phyloP scores from a whole-genome alignment of 83 land plant species.

The Picea abies region DNA sequence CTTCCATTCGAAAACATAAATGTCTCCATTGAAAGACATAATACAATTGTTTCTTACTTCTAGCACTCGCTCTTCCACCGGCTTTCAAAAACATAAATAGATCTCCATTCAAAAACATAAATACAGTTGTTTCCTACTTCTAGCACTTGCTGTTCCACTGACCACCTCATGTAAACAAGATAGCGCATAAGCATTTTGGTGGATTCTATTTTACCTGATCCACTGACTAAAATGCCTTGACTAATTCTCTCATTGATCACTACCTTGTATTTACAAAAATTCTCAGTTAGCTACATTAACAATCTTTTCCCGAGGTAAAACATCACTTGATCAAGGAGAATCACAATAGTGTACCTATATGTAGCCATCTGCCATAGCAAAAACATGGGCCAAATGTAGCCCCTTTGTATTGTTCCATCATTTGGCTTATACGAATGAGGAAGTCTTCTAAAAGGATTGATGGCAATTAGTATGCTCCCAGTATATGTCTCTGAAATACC shows the following conservation, averaged over 20 bases:
- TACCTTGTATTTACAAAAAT: constrained; percentile 51
- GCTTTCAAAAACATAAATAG: background rate
- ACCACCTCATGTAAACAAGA: constrained; percentile 94
- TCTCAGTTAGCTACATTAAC: background rate
- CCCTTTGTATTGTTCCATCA: constrained; percentile 86
- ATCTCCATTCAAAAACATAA: background rate
- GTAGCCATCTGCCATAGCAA: constrained; percentile 71
- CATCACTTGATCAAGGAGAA: background rate
- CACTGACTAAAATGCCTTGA: constrained; percentile 88
- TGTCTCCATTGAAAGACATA: background rate
- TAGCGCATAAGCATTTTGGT: constrained; percentile 96
- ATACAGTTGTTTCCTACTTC: constrained; percentile 52
- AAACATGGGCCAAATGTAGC: constrained; percentile 72
- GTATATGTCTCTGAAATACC: constrained; percentile 60
- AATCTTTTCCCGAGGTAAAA: background rate
- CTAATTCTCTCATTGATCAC: constrained; percentile 81
- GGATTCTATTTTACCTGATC: constrained; percentile 95
- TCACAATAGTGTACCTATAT: constrained; percentile 39
- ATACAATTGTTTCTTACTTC: constrained; percentile 52
- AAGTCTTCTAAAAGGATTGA: constrained; percentile 70
- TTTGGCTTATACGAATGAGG: constrained; percentile 73
- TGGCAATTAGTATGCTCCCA: constrained; percentile 81
- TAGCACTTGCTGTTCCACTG: constrained; percentile 93
- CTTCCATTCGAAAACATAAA: too few species aligned
- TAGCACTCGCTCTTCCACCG: constrained; percentile 92